Evolutionary conservation across 495 filamentous ascomycete species (phyloP).

Genomic region (Astrothelium macrocarpum): DNA sequence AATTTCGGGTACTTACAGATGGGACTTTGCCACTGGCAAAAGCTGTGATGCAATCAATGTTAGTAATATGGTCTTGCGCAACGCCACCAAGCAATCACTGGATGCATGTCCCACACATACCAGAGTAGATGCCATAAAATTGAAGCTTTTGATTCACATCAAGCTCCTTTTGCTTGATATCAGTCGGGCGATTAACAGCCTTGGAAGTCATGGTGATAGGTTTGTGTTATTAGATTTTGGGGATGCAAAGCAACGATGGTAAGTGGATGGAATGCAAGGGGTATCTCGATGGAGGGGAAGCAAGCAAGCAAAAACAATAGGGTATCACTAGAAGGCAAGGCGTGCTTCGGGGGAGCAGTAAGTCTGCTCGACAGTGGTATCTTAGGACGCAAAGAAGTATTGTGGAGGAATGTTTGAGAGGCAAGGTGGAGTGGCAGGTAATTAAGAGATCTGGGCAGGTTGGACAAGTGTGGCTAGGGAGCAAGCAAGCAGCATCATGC

Average conservation of each 20-base stretch:
- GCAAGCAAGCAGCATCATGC: background rate
- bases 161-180: constrained; percentile 33
- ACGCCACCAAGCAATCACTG: too few relatives aligned
- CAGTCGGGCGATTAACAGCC: constrained; percentile 37
- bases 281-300: background rate
- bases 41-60: constrained; percentile 37
- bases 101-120: constrained; percentile 34
- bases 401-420: background rate
- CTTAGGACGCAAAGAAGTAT: background rate
- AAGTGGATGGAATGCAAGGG: background rate
- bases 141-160: constrained; percentile 93
- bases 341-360: background rate
- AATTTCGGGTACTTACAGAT: constrained; percentile 49
- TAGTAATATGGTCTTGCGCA: constrained; percentile 6
- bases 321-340: background rate
- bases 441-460: background rate
- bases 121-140: constrained; percentile 80
- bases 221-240: background rate
- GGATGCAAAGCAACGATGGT: background rate
- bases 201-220: constrained; percentile 18
- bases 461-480: background rate
- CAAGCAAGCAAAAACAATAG: background rate
- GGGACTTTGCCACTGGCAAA: constrained; percentile 87
- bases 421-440: background rate
- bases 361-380: background rate